Percentiles rank a stretch among this genome's conserved stretches.
Conservation (phyloP, 139 green algal genomes). For the Diplosphaera chodatii region DNA sequence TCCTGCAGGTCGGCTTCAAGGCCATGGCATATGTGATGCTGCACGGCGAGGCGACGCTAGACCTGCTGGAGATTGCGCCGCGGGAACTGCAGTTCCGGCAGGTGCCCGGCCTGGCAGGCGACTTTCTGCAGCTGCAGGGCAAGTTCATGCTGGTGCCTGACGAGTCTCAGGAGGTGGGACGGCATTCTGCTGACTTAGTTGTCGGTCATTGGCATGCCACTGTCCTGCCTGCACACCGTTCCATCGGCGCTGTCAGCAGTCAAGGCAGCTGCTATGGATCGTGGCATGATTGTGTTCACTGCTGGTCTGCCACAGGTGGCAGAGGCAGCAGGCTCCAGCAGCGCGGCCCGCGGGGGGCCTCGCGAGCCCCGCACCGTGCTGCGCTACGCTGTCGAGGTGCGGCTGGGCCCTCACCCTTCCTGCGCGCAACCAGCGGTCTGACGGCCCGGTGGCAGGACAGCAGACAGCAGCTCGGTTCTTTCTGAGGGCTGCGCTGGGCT, state of each 20-base stretch:
- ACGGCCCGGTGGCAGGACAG: no score
- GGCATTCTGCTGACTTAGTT: no score
- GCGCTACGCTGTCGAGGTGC: slow-evolving; percentile 60
- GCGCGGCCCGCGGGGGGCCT: slow-evolving; percentile 14
- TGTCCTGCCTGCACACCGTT: no score
- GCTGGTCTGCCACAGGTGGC: no score
- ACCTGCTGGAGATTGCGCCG: slow-evolving; percentile 41
- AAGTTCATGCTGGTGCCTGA: slow-evolving; percentile 48
- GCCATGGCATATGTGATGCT: slow-evolving; percentile 51
- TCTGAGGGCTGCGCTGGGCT: no score
- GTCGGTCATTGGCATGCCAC: no score
- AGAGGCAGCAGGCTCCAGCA: not conserved
- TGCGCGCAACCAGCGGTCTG: no score
- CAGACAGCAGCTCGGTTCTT: no score
- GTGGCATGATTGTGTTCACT: no score
- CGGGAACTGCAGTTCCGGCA: slow-evolving; percentile 56
- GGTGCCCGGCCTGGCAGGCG: slow-evolving; percentile 21
- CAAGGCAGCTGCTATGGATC: no score
- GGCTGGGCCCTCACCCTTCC: no score
- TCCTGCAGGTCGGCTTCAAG: slow-evolving; percentile 53
- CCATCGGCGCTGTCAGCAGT: no score
- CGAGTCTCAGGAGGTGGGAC: slow-evolving; percentile 5
- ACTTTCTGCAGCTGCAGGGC: slow-evolving; percentile 50
- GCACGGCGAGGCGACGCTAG: slow-evolving; percentile 46
- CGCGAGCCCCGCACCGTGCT: slow-evolving; percentile 46